These are phyloP conservation scores for Phytophthora fragariae DNA, from an alignment of 352 stramenopile species.

Conservation along the genomic window DNA sequence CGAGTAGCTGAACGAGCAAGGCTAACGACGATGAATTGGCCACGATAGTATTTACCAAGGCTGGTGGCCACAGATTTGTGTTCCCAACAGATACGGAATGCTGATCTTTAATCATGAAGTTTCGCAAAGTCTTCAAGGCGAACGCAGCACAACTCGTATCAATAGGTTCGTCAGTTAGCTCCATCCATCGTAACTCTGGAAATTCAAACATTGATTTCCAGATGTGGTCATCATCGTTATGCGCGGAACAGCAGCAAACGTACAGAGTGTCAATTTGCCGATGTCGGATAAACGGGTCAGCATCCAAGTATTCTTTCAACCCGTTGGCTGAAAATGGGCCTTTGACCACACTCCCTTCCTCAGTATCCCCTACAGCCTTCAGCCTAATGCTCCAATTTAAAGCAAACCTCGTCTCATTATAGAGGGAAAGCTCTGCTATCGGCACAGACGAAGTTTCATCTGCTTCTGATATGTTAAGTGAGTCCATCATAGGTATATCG, in stretches of 20 bases:
- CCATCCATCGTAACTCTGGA: constrained; percentile 84
- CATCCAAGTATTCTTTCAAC: constrained; percentile 65
- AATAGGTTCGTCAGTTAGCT: constrained; percentile 72
- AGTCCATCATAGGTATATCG: constrained; percentile 78
- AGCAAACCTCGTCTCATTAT: constrained; percentile 66
- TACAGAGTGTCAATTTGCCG: constrained; percentile 49
- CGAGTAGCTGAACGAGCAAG: constrained; percentile 69
- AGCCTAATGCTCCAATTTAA: constrained; percentile 73
- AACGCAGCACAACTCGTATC: constrained; percentile 55
- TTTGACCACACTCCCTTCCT: constrained; percentile 29
- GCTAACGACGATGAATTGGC: constrained; percentile 55
- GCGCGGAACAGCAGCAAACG: constrained; percentile 75
- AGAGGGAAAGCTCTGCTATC: constrained; percentile 72
- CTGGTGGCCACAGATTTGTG: constrained; percentile 60
- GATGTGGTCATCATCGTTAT: constrained; percentile 46
- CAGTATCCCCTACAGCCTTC: constrained; percentile 26
- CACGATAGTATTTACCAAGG: constrained; percentile 64
- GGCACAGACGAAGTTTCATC: constrained; percentile 59
- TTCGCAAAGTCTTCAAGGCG: constrained; percentile 65
- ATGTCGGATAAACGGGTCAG: constrained; percentile 41
- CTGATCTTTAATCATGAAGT: constrained; percentile 69
- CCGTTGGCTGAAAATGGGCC: constrained; percentile 66
- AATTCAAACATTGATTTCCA: constrained; percentile 73
- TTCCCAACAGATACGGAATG: constrained; percentile 25
- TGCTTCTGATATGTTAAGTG: constrained; percentile 51